Conservation (phyloP, 2,329 filamentous ascomycete species). For the Neofusicoccum kwambonambiense region DNA sequence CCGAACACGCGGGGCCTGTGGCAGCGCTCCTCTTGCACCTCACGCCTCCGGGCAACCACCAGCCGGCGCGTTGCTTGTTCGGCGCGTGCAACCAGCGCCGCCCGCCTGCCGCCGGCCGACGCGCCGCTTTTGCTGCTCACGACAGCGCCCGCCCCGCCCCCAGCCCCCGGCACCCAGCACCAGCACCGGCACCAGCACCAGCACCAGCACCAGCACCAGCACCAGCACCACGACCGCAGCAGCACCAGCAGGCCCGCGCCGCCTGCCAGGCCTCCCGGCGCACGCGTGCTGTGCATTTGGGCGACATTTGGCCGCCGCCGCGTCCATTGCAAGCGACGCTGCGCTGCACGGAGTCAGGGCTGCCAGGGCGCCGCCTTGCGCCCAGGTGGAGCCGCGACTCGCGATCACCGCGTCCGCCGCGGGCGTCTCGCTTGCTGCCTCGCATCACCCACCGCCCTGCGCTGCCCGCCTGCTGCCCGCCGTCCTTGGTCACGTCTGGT, state of each 20-base stretch:
- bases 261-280: conserved; percentile 8
- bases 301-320: conserved; percentile 13
- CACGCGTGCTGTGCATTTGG: conserved; percentile 2
- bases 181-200: not conserved
- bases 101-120: conserved; percentile 1
- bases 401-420: conserved; percentile 3
- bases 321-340: conserved; percentile 8
- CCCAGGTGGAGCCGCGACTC: not conserved
- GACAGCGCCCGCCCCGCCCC: conserved; percentile 2
- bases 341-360: not conserved
- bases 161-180: not conserved
- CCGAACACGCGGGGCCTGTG: conserved; percentile 14
- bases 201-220: not conserved
- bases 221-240: not conserved
- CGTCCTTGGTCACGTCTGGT: not conserved
- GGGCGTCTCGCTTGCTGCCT: conserved; percentile 11
- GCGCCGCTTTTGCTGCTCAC: conserved; percentile 14
- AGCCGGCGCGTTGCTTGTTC: not conserved
- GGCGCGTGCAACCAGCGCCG: not conserved
- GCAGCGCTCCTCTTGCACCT: not conserved
- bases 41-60: not conserved
- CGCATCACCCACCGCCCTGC: not conserved
- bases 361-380: not conserved
- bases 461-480: not conserved
- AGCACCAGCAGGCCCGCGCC: not conserved